Evolutionary conservation across 768 basidiomycete genomes (phyloP), one percentile per base, ranked within the genome.

Genomic region (Termitomyces sp.): DNA sequence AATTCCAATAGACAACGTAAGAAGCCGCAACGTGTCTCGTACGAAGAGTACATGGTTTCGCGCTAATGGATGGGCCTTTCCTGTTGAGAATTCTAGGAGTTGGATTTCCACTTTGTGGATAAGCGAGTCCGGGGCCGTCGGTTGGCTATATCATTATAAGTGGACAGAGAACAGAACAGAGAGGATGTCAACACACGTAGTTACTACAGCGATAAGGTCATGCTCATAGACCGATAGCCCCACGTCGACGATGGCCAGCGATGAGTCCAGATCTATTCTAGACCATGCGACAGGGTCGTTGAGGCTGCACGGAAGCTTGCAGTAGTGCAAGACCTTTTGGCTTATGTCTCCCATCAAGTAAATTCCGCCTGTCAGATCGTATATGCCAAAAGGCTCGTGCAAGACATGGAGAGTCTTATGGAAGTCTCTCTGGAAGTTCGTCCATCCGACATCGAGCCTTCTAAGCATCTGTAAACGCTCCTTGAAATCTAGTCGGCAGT

Each of bases 171-270:
- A n/a, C 20, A 10, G 44, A 11, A 43, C 23, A 35, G 29, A 29
- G 27, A 58, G 31, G 45, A 41, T 18, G 40, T 32, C 5, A n/a
- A 70, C 72, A 20, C 56, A 75, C 76, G 66, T 69, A 15, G 74
- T 74, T 40, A 78, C 61, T 40, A 77, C 56, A 3, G 67, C 76
- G 25, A 78, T 64, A 31, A 80, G 62, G 59, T 80, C 76, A 50
- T 80, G 76, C 56, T 78, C 76, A 22, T 73, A 67, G 2, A 77
- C 56, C 25, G 70, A 69, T 16, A 78, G 56, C 5, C 75, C 76
- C 58, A 80, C 70, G 58, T 80, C 77, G 25, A 80, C 65, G 49
- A 77, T 68, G 13, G 56, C 60, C 16, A 41, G 44, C 32, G 41
- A 43, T 4, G 65, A 56, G 16, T 64, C 62, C 25, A 70, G 56